Evolutionary conservation across 768 basidiomycete species (phyloP).

Genomic region (Megacollybia marginata): DNA sequence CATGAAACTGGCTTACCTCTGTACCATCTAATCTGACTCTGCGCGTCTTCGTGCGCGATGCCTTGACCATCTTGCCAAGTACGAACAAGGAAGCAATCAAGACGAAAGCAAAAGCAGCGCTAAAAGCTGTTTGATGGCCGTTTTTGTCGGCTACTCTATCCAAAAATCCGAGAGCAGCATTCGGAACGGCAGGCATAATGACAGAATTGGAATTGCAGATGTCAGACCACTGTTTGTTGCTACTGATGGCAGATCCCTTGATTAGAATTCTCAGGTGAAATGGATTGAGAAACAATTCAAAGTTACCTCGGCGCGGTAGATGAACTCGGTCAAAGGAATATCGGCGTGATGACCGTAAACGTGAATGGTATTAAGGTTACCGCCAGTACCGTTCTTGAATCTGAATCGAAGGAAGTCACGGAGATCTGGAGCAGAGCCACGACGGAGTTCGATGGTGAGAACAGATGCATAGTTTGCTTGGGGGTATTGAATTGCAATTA

Average conservation of each 20-base stretch:
- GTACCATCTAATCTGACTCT: background rate
- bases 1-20: background rate
- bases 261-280: background rate
- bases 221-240: slow-evolving; percentile 48
- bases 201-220: slow-evolving; percentile 24
- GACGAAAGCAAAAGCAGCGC: slow-evolving; percentile 29
- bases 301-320: slow-evolving; percentile 68
- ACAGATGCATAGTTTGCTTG: slow-evolving; percentile 70
- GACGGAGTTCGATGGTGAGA: slow-evolving; percentile 71
- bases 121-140: slow-evolving; percentile 25
- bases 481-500: background rate
- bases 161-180: no score
- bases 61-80: slow-evolving; percentile 4
- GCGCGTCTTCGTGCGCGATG: background rate
- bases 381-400: slow-evolving; percentile 75
- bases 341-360: slow-evolving; percentile 71
- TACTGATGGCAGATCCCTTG: slow-evolving; percentile 45
- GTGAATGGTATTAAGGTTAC: slow-evolving; percentile 58
- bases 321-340: slow-evolving; percentile 79
- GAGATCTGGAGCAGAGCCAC: slow-evolving; percentile 65
- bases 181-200: background rate
- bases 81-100: slow-evolving; percentile 31
- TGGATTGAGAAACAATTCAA: background rate
- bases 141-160: background rate
- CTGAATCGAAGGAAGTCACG: slow-evolving; percentile 80